Evolutionary conservation across 1,284 basidiomycete genomes (phyloP), one percentile per base, ranked within the genome.

Genomic region (Microbotryum saponariae): DNA sequence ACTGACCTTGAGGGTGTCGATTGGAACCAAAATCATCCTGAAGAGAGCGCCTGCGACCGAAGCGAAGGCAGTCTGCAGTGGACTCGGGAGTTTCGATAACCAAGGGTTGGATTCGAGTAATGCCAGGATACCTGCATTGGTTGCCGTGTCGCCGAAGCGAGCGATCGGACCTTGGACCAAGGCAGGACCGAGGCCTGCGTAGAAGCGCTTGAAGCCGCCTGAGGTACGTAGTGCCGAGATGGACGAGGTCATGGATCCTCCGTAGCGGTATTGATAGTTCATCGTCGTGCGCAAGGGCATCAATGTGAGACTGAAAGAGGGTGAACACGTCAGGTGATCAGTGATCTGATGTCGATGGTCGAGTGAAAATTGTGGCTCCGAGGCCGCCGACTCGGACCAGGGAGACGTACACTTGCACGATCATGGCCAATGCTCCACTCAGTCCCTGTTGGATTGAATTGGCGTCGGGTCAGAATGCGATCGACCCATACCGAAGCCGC

Each of bases 71-170:
- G 87, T 86, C 77, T 90, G 83, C 67, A 85, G 69, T 31, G 82
- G 77, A 0, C 78, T 69, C 0, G 87, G 87, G 9, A 89, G 79
- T 45, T 79, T 73, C 69, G 78, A 82, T 78, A 87, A 79, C 73
- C 82, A 85, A 2, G 80, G 73, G 73, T 90, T 89, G 8, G 82
- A 84, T 64, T 85, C 75, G 9, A 91, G 77, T 5, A 91, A 78
- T 0, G 87, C 87, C 27, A 89, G 79, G 61, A 90, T 87, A 18
- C 88, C 88, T 0, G 79, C 86, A 71, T 90, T 89, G 25, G 88
- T 86, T 0, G 89, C 89, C 1, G 91, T 93, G 74, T 94, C 91
- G 0, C 89, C 89, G 71, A 94, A 93, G 9, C 91, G 71, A 1
- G 79, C 61, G 1, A 85, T 73, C 65, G 73, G 84, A 52, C 89